Base-by-base conservation (phyloP, 1,139 yeast genomes). In the Nadsonia commutata region DNA sequence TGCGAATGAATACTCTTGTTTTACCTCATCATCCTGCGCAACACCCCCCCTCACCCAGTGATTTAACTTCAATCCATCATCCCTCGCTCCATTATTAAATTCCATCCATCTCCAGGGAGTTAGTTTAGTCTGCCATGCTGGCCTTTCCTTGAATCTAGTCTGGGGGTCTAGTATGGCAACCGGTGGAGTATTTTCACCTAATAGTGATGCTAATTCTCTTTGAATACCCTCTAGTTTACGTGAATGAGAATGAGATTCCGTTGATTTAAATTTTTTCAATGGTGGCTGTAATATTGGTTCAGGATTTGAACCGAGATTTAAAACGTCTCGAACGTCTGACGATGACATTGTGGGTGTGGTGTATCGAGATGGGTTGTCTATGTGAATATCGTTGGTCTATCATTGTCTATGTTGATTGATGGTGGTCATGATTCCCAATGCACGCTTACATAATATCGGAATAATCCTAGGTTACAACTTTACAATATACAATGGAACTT, bases 141-240 rank as follows among this genome's bases (percentile, higher is more conserved):
- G 69, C 51, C 76, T 72, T 46, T 79, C 83, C 53, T 81, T 83
- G 52, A 78, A 76, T 51, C 75, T 74, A 18, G 44, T 33, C 36
- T 40, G 27, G 27, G 31, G 40, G 40, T 65, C 66, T 31, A 66
- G 56, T 9, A 74, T 70, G 6, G 74, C 69, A 2, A 86, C 76
- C 1, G 98, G 93, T 0, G 98, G 96, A 1, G 94, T 78, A 59
- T 85, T 86, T 37, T 93, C 90, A 1, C 99, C 98, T 37, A 93
- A 66, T 47, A 93, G 68, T 52, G 81, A 82, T 60, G 81, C 88
- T 44, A 90, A 67, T 59, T 90, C 98, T 51, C 98, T 71, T 49
- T 85, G 93, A 77, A 90, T 81, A 18, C 95, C 95, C 17, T 84
- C 76, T 49, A 72, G 73, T 48, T 51, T 42, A 8, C 33, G 33